These are phyloP conservation scores for Amanita fuliginea DNA, from an alignment of 768 basidiomycete genomes.

Conservation along the genomic window DNA sequence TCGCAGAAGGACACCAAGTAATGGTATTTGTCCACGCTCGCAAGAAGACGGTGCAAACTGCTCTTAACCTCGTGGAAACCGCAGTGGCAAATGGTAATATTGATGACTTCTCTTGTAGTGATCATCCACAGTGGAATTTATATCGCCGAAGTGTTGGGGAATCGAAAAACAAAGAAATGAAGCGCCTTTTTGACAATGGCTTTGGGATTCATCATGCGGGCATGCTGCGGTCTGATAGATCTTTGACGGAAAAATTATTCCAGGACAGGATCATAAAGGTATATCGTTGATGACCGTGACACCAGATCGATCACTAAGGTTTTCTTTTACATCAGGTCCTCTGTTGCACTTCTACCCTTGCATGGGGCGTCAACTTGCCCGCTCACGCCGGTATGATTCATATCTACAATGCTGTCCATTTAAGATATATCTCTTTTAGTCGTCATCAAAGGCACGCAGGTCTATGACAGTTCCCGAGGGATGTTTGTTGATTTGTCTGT, in stretches of 20 bases:
- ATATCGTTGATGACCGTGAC: neutral
- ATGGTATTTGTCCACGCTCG: slow-evolving; percentile 99
- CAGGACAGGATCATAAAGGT: slow-evolving; percentile 89
- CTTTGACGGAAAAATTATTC: slow-evolving; percentile 93
- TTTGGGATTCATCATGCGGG: slow-evolving; percentile 99
- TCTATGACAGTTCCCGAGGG: slow-evolving; percentile 88
- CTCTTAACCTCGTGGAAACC: slow-evolving; percentile 68
- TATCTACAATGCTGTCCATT: neutral
- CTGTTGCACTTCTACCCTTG: slow-evolving; percentile 95
- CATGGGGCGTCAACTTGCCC: slow-evolving; percentile 98
- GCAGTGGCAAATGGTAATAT: slow-evolving; percentile 57
- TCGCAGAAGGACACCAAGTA: slow-evolving; percentile 90
- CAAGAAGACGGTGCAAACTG: slow-evolving; percentile 95
- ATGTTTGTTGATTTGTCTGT: slow-evolving; percentile 88
- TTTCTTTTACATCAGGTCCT: slow-evolving; percentile 57
- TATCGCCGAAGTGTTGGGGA: slow-evolving; percentile 72
- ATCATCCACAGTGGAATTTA: slow-evolving; percentile 66
- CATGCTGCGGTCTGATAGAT: slow-evolving; percentile 90
- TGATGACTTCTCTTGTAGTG: slow-evolving; percentile 73
- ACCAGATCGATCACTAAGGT: neutral
- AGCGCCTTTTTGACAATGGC: slow-evolving; percentile 79
- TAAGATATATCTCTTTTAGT: slow-evolving; percentile 31
- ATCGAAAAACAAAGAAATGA: slow-evolving; percentile 95
- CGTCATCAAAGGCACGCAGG: slow-evolving; percentile 93
- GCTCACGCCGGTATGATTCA: slow-evolving; percentile 74